Conservation (phyloP, 768 basidiomycete genomes). For the Zangia roseola region DNA sequence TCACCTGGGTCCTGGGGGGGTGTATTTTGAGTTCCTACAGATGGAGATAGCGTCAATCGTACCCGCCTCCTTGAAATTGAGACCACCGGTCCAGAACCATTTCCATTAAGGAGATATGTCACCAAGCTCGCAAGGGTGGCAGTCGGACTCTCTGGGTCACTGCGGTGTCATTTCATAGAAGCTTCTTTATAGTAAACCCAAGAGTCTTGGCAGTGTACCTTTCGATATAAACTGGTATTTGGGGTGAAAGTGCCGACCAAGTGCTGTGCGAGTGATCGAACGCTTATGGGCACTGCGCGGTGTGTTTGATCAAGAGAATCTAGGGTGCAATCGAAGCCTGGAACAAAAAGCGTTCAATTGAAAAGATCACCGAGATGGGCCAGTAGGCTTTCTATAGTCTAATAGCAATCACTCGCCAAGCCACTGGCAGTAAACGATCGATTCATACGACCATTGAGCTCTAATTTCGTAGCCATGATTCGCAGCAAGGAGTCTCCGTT, state of each 20-base stretch:
- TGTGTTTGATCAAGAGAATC: background rate
- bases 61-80: no score
- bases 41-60: no score
- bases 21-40: no score
- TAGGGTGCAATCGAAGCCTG: background rate
- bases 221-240: background rate
- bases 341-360: background rate
- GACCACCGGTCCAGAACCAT: background rate
- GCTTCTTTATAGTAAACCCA: background rate
- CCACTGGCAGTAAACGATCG: slow-evolving; percentile 11
- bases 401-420: background rate
- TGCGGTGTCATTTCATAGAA: slow-evolving; percentile 7
- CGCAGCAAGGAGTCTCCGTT: background rate
- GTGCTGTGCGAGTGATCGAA: background rate
- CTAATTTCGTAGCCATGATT: background rate
- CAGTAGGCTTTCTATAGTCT: background rate
- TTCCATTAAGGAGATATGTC: background rate
- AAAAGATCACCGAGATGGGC: background rate
- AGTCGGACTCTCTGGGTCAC: background rate
- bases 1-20: no score
- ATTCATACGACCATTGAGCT: background rate
- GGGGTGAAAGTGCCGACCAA: background rate
- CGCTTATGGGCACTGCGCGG: background rate
- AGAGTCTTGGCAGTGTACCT: slow-evolving; percentile 11
- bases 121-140: background rate